These are phyloP conservation scores for Schoenoplectus tabernaemontani DNA, from an alignment of 202 grass and related monocot species.

Conservation along the genomic window DNA sequence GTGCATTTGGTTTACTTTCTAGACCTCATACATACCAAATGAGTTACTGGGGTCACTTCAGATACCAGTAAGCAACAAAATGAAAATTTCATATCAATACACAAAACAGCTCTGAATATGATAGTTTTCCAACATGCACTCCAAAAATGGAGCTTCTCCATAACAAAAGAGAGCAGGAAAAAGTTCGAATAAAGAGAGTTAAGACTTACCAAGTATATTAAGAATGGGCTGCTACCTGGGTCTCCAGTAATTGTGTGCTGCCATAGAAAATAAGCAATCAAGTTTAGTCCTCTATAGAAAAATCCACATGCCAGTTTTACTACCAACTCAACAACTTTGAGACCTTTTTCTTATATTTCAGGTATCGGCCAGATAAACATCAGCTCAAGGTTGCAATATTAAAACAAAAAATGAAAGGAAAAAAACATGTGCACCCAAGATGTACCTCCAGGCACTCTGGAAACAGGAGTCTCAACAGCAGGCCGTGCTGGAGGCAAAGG, in stretches of 20 bases:
- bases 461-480: constrained; percentile 42
- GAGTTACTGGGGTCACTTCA: neutral
- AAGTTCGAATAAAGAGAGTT: constrained; percentile 5
- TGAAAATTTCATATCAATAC: neutral
- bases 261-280: constrained; percentile 22
- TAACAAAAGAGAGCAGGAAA: neutral
- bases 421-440: neutral
- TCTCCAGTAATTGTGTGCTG: constrained; percentile 75
- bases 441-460: constrained; percentile 47
- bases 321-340: neutral
- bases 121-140: neutral
- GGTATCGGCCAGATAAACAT: neutral
- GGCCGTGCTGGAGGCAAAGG: constrained; percentile 36
- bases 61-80: neutral
- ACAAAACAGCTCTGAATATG: neutral
- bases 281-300: neutral
- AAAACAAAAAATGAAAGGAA: neutral
- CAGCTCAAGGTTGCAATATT: neutral
- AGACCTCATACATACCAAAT: neutral
- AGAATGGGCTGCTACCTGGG: constrained; percentile 46
- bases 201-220: constrained; percentile 29
- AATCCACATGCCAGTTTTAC: neutral
- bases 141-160: neutral
- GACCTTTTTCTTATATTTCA: neutral
- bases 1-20: neutral